Percentiles rank a stretch among this genome's conserved stretches.
Conservation (phyloP, 257 asterid species). For the Prunella vulgaris region DNA sequence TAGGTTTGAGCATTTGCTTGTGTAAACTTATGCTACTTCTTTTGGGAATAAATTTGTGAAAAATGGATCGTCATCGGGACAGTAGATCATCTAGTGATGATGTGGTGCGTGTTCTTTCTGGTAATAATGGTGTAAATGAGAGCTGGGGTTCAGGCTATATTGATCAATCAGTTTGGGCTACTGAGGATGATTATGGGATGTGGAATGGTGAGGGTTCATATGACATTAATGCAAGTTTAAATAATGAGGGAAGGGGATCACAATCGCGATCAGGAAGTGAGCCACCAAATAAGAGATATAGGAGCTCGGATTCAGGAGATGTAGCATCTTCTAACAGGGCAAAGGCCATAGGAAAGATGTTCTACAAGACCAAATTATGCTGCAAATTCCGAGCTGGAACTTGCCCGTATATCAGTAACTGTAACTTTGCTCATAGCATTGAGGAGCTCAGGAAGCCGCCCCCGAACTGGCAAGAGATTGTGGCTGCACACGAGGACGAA, state of each 20-base stretch:
- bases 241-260: conserved; percentile 47
- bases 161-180: conserved; percentile 67
- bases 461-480: conserved; percentile 79
- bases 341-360: conserved; percentile 72
- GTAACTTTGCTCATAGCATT: conserved; percentile 61
- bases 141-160: conserved; percentile 49
- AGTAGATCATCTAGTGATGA: conserved; percentile 38
- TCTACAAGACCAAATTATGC: conserved; percentile 66
- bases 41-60: conserved; percentile 17
- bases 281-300: conserved; percentile 48
- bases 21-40: neutral
- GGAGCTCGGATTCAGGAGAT: conserved; percentile 48
- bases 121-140: conserved; percentile 33
- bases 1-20: conserved; percentile 7
- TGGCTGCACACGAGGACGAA: conserved; percentile 66
- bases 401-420: conserved; percentile 68
- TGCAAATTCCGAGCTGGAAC: conserved; percentile 75
- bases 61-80: conserved; percentile 54
- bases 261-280: conserved; percentile 48
- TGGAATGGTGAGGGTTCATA: conserved; percentile 52
- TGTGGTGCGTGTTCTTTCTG: conserved; percentile 54
- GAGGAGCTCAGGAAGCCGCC: conserved; percentile 74
- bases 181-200: conserved; percentile 60
- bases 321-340: conserved; percentile 37
- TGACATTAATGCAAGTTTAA: conserved; percentile 39